These are phyloP conservation scores for Apiospora koreana DNA, from an alignment of 2,329 filamentous ascomycete species.

Conservation along the genomic window DNA sequence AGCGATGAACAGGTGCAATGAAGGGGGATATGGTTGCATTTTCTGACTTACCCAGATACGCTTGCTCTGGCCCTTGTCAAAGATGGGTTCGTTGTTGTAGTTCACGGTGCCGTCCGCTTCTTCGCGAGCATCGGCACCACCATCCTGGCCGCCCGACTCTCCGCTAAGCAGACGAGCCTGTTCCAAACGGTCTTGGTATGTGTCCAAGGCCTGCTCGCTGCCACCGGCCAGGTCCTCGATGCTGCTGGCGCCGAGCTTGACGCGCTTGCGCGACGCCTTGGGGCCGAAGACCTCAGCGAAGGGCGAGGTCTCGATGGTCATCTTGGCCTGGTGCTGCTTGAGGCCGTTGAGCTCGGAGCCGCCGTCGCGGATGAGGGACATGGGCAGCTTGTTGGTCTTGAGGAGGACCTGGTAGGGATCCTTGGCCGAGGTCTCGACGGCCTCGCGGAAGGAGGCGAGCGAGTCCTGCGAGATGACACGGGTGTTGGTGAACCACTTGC, in stretches of 20 bases:
- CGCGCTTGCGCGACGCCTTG: constrained; percentile 88
- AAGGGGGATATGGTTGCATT: too few species aligned
- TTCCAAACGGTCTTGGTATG: constrained; percentile 78
- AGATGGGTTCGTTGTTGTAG: constrained; percentile 80
- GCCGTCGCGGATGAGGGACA: constrained; percentile 85
- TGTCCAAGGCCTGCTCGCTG: constrained; percentile 77
- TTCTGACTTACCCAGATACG: constrained; percentile 9
- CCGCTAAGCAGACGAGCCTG: constrained; percentile 77
- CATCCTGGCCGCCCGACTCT: constrained; percentile 53
- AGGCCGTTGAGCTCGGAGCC: constrained; percentile 76
- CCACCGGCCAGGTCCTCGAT: constrained; percentile 80
- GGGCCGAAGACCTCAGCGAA: constrained; percentile 91
- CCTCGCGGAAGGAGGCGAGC: constrained; percentile 82
- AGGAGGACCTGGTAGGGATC: constrained; percentile 95
- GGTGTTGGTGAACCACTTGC: constrained; percentile 98
- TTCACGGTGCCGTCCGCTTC: constrained; percentile 50
- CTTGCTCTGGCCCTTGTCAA: constrained; percentile 83
- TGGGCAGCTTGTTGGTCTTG: constrained; percentile 95
- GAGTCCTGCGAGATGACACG: constrained; percentile 87
- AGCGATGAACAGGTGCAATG: too few species aligned
- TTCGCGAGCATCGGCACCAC: constrained; percentile 26
- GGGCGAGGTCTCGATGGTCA: constrained; percentile 83
- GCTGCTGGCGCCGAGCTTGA: constrained; percentile 83
- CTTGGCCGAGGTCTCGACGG: constrained; percentile 84
- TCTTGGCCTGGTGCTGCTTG: constrained; percentile 92